Evolutionary conservation across 2,329 filamentous ascomycete genomes (phyloP), one percentile per base, ranked within the genome.

Genomic region (Fusarium verticillioides): DNA sequence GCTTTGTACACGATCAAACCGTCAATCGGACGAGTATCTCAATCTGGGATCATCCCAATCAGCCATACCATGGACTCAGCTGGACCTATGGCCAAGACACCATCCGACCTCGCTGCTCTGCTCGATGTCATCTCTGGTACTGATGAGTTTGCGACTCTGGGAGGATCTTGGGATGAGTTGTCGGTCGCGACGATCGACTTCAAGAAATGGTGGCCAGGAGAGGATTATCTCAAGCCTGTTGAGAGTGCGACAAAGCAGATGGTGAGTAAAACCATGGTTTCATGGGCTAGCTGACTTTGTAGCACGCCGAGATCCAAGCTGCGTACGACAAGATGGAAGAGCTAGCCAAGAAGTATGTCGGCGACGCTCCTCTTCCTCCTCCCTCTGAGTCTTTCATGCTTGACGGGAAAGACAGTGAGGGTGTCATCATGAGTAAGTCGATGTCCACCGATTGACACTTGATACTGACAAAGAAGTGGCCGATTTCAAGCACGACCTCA

Each of bases 1-100:
- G 77, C 69, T 9, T 39, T 81, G 2, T 81, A 79, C 54, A 74
- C 75, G 5, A 44, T 81, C 34, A 81, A 79, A 46, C 74, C 76
- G 3, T 75, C 72, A 4, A 43, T 70, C 7, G 71, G 71, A n/a
- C 74, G 47, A 1, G 28, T 50, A 13, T 28, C 30, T 3, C 18
- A 40, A 10, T 30, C 26, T 30, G 53, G 53, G 9, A 43, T 40
- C 28, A 42, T 56, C 1, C 36, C 53, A 0, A 40, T 40, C 36
- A 40, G 53, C 2, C 23, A 40, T n/a, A 40, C 15, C 11, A 40
- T 56, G 34, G 53, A 56, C 28, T 40, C 34, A 2, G 53, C 53
- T n/a, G 53, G 53, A 13, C 53, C 53, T 0, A 56, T 56, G 34
- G 37, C 53, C 26, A 56, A 56, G 19, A 30, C 53, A 4, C 34